Evolutionary conservation across 176 grass and related monocot genomes (phyloP).

Genomic region (Pontederia crassipes): DNA sequence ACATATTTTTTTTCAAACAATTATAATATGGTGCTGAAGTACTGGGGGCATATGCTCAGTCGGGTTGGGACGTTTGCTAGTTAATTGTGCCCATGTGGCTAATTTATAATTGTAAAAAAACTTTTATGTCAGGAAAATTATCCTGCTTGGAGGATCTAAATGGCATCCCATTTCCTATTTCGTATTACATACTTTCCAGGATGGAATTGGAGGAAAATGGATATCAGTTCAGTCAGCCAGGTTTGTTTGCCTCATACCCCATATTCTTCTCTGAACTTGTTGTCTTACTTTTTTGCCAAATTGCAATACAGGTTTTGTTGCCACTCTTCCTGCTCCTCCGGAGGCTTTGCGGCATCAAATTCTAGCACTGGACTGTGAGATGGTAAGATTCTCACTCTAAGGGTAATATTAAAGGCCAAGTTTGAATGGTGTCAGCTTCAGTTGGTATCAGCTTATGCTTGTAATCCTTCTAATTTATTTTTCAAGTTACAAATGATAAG

Average conservation of each 20-base stretch:
- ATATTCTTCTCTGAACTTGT: slow-evolving; percentile 8
- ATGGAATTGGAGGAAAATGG: slow-evolving; percentile 87
- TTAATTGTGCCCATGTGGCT: too few species aligned
- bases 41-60: too few species aligned
- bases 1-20: too few species aligned
- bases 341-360: slow-evolving; percentile 49
- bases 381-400: slow-evolving; percentile 32
- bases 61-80: too few species aligned
- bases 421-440: not conserved
- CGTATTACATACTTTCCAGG: slow-evolving; percentile 65
- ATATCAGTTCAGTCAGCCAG: slow-evolving; percentile 50
- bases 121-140: slow-evolving; percentile 40
- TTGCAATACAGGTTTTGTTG: slow-evolving; percentile 48
- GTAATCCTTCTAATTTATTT: not conserved
- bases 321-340: slow-evolving; percentile 57
- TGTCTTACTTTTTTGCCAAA: not conserved
- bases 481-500: too few species aligned
- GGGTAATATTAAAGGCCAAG: not conserved
- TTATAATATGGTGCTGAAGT: too few species aligned
- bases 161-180: slow-evolving; percentile 71
- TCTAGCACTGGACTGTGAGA: slow-evolving; percentile 96
- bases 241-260: slow-evolving; percentile 21
- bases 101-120: too few species aligned
- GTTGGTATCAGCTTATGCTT: not conserved
- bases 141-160: slow-evolving; percentile 44